phyloP scores from a whole-genome alignment of 2,329 filamentous ascomycete species.

The Chrysoporthe deuterocubensis region DNA sequence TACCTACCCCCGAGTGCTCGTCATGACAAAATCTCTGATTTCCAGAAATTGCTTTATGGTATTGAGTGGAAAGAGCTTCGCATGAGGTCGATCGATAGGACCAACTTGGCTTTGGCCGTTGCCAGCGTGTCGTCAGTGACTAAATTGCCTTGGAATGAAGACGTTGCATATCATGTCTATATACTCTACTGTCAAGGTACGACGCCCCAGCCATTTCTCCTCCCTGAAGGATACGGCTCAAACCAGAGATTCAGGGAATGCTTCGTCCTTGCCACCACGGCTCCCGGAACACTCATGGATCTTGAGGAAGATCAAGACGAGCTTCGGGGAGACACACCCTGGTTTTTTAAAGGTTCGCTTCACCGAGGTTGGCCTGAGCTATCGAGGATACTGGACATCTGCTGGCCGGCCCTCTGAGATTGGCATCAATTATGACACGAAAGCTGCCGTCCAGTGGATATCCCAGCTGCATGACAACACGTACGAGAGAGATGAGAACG shows the following conservation, averaged over 20 bases:
- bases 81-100: constrained; percentile 66
- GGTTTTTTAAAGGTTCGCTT: constrained; percentile 40
- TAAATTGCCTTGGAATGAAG: not conserved
- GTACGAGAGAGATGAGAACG: constrained; percentile 28
- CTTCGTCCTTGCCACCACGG: constrained; percentile 60
- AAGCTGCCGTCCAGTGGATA: constrained; percentile 68
- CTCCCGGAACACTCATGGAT: constrained; percentile 60
- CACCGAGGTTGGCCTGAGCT: constrained; percentile 60
- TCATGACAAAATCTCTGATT: constrained; percentile 68
- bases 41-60: constrained; percentile 60
- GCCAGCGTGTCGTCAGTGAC: constrained; percentile 43
- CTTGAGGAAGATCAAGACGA: constrained; percentile 49
- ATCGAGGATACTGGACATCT: constrained; percentile 80
- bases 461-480: constrained; percentile 44
- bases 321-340: constrained; percentile 33
- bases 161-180: constrained; percentile 45
- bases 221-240: not conserved
- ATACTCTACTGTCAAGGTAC: constrained; percentile 62
- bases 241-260: constrained; percentile 52
- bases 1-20: constrained; percentile 73
- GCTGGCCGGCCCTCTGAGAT: constrained; percentile 70
- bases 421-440: constrained; percentile 71
- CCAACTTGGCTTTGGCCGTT: constrained; percentile 64
- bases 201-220: constrained; percentile 7
- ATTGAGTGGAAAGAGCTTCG: constrained; percentile 70